A percentile compares a stretch with the other conserved stretches of the same genome.
Evolutionary conservation across 306 rosid genomes (phyloP).

Genomic region (Cyclanthera cordifolia): DNA sequence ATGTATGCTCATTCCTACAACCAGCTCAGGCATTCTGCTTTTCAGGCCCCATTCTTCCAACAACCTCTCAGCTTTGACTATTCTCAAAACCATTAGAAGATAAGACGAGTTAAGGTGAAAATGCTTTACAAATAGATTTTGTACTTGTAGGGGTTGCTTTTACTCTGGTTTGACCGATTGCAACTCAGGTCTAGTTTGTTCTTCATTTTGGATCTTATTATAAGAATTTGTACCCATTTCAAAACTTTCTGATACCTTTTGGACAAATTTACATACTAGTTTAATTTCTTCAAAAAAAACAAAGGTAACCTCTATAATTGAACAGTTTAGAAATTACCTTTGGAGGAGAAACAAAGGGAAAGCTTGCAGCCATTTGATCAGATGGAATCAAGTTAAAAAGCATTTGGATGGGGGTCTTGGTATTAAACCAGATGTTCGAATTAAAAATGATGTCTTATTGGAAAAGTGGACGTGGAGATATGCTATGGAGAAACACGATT

Average conservation of each 20-base stretch:
- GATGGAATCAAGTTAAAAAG: no score
- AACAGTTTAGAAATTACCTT: no score
- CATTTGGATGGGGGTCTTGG: no score
- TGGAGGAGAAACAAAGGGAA: no score
- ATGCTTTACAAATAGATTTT: constrained; percentile 18
- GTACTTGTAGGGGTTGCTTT: constrained; percentile 15
- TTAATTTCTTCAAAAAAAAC: not conserved
- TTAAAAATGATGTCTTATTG: no score
- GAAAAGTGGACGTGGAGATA: no score
- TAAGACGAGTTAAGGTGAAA: constrained; percentile 22
- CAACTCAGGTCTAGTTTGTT: constrained; percentile 11
- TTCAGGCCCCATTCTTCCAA: constrained; percentile 87
- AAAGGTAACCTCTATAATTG: no score
- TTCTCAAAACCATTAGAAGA: constrained; percentile 50
- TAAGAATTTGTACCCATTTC: constrained; percentile 4
- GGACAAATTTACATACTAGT: not conserved
- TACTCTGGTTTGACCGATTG: not conserved
- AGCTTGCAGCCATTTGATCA: no score
- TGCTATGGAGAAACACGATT: no score
- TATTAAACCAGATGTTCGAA: no score
- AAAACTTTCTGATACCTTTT: not conserved
- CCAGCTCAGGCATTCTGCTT: constrained; percentile 74
- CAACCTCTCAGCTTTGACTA: constrained; percentile 82
- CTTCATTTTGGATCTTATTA: constrained; percentile 6
- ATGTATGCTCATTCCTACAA: constrained; percentile 63